phyloP scores from a whole-genome alignment of 495 filamentous ascomycete genomes.

The Daldinia caldariorum region DNA sequence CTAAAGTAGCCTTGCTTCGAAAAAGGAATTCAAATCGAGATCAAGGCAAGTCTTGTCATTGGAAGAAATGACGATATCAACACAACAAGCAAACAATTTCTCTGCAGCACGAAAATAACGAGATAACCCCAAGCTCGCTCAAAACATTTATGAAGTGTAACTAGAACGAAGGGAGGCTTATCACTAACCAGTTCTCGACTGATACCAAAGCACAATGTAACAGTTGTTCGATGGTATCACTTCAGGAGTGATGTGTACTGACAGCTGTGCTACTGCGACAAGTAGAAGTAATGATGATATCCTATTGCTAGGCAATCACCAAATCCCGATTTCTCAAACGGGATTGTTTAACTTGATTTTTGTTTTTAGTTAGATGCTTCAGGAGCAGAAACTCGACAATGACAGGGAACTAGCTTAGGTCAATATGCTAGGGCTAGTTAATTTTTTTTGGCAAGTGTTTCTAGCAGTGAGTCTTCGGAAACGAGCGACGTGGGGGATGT shows the following conservation, averaged over 20 bases:
- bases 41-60: constrained; percentile 21
- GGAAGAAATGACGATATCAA: constrained; percentile 9
- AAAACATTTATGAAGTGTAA: constrained; percentile 13
- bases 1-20: constrained; percentile 25
- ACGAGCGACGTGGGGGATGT: constrained; percentile 34
- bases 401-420: constrained; percentile 27
- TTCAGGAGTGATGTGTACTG: constrained; percentile 15
- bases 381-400: constrained; percentile 7
- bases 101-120: constrained; percentile 17
- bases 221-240: constrained; percentile 30
- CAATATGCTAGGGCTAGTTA: constrained; percentile 24
- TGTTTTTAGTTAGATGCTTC: constrained; percentile 30
- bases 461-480: constrained; percentile 33
- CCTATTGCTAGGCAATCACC: constrained; percentile 9
- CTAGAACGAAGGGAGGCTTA: constrained; percentile 2
- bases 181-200: constrained; percentile 30
- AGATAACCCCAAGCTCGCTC: constrained; percentile 3
- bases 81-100: constrained; percentile 15
- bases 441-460: constrained; percentile 1
- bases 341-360: constrained; percentile 15
- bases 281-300: constrained; percentile 16
- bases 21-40: constrained; percentile 29
- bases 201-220: constrained; percentile 27
- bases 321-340: constrained; percentile 18
- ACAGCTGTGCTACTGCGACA: constrained; percentile 27